Conservation (phyloP, 2,329 filamentous ascomycete genomes). For the Penicillium sp. region DNA sequence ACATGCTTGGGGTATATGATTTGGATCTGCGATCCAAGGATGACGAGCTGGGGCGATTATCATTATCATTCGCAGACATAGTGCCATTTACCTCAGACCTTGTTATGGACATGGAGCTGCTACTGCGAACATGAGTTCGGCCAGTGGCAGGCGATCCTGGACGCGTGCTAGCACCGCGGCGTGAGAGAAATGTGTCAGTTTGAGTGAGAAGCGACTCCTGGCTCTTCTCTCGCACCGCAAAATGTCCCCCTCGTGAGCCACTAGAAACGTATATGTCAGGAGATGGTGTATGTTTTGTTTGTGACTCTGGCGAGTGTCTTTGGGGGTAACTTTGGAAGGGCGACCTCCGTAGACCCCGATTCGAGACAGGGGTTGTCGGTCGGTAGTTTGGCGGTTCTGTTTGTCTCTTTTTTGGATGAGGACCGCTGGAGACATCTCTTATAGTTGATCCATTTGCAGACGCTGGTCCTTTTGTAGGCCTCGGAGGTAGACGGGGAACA, state of each 20-base stretch:
- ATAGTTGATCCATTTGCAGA: constrained; percentile 17
- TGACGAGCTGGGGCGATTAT: constrained; percentile 32
- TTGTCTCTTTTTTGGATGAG: constrained; percentile 9
- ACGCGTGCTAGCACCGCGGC: constrained; percentile 35
- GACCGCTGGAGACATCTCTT: constrained; percentile 11
- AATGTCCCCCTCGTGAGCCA: constrained; percentile 31
- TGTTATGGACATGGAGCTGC: constrained; percentile 44
- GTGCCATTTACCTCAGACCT: constrained; percentile 43
- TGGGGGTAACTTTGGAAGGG: constrained; percentile 26
- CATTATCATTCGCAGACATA: constrained; percentile 33
- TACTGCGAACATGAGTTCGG: constrained; percentile 44
- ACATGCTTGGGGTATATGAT: constrained; percentile 47
- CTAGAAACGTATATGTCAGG: constrained; percentile 17
- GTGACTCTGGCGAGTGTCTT: constrained; percentile 23
- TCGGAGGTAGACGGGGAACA: constrained; percentile 12
- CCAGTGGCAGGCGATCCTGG: constrained; percentile 41
- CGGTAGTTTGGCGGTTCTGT: constrained; percentile 13
- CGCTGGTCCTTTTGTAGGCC: constrained; percentile 19
- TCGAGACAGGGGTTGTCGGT: constrained; percentile 27
- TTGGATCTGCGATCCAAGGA: constrained; percentile 35
- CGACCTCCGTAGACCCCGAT: constrained; percentile 31
- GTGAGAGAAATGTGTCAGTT: constrained; percentile 46
- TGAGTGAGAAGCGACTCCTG: constrained; percentile 43
- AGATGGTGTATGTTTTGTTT: constrained; percentile 18
- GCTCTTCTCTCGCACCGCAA: constrained; percentile 39